Percentiles rank a stretch among this genome's conserved stretches.
phyloP scores from a whole-genome alignment of 164 flowering plant genomes.

The Taxillus chinensis region DNA sequence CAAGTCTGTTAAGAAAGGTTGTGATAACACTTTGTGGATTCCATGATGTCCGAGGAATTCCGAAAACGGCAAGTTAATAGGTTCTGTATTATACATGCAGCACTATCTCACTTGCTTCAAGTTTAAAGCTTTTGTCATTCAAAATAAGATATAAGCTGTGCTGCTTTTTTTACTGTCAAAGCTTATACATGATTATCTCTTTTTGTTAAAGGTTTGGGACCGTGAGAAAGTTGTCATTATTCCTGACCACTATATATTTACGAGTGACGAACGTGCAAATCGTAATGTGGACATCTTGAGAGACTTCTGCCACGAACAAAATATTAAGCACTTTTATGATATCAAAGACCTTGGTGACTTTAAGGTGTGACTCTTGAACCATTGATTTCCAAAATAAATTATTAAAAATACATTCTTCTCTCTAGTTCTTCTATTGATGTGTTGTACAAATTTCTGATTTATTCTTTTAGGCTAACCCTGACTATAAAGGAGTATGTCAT shows the following conservation, averaged over 20 bases:
- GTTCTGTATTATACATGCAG: too few relatives aligned
- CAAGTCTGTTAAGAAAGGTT: neutral
- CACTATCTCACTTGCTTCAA: too few relatives aligned
- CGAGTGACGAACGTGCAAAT: slow-evolving; percentile 88
- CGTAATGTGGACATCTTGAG: slow-evolving; percentile 95
- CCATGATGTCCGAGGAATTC: too few relatives aligned
- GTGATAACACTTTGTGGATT: neutral
- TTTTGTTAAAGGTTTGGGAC: slow-evolving; percentile 76
- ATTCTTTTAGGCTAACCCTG: slow-evolving; percentile 81
- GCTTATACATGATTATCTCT: neutral
- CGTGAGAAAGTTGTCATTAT: slow-evolving; percentile 92
- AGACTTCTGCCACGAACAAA: slow-evolving; percentile 79
- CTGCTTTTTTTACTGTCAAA: neutral
- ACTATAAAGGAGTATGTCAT: slow-evolving; percentile 98
- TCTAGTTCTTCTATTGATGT: too few relatives aligned
- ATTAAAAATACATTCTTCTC: too few relatives aligned
- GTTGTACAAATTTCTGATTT: neutral
- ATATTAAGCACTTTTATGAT: slow-evolving; percentile 95
- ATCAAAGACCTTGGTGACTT: slow-evolving; percentile 83
- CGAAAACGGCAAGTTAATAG: too few relatives aligned
- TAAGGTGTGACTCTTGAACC: slow-evolving; percentile 34
- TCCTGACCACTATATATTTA: slow-evolving; percentile 97
- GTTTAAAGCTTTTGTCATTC: too few relatives aligned
- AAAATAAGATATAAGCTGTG: too few relatives aligned
- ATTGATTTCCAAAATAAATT: too few relatives aligned